Base-by-base conservation (phyloP, 225 moss, liverwort and hornwort species). In the Marchantia paleacea region DNA sequence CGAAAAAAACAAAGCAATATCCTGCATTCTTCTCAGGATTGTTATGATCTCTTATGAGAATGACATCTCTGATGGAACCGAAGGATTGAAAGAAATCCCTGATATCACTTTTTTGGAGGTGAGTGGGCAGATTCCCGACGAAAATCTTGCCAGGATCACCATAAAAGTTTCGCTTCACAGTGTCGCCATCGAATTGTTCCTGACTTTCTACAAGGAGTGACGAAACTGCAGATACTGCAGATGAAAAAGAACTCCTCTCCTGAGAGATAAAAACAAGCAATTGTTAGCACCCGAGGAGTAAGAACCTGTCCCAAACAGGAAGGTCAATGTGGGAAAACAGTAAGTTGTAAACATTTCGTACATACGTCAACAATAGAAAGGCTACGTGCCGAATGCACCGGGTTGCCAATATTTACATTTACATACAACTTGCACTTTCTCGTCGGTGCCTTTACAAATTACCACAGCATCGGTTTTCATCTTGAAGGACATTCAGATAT, bases 1-100 rank as follows among this genome's bases (percentile, higher is more conserved):
- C 93, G 52, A 85, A 94, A 18, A 90, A 94, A 50, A 94, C 14
- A 74, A 94, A 94, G 73, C 93, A 94, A 47, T 81, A 94, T 26
- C 93, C 92, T 83, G 88, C 90, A 60, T 89, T 92, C 85, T 84
- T 88, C 71, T 88, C 89, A 31, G 89, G 89, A 69, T 92, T 87
- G 8, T 85, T 81, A 54, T 92, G 87, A 75, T 90, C 89, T 30
- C 93, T 86, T 16, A 94, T 90, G 70, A 92, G 89, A 70, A 94
- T 89, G 62, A 94, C 80, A 72, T 94, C 89, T 50, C 88, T 89
- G 82, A 94, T 87, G 62, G 87, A 86, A 20, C 92, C 93, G 69
- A 92, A 92, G 82, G 89, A 86, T 68, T 80, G 72, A 77, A 94
- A 92, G 52, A 85, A 91, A 0, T 85, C 85, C 76, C 68, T 83